Evolutionary conservation across 2,329 filamentous ascomycete species (phyloP).

Genomic region (Ascochyta pisi): DNA sequence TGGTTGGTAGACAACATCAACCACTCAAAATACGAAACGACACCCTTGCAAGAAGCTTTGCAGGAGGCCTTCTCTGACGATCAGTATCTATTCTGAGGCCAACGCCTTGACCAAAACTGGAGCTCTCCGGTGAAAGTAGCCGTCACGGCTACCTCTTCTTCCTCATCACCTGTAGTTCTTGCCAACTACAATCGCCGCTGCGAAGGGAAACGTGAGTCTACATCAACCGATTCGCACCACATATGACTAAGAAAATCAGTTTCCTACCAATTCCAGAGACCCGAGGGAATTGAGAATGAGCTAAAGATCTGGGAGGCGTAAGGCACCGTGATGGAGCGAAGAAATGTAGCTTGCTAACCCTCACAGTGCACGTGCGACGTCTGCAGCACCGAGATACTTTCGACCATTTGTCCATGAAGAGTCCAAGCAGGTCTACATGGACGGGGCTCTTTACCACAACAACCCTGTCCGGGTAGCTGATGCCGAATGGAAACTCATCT

Average conservation of each 20-base stretch:
- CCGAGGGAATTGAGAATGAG: not conserved
- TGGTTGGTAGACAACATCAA: slow-evolving; percentile 38
- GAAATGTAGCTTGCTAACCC: not conserved
- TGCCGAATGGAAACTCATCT: slow-evolving; percentile 48
- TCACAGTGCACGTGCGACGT: slow-evolving; percentile 51
- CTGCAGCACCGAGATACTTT: slow-evolving; percentile 55
- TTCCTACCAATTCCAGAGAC: not conserved
- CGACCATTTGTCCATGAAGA: slow-evolving; percentile 53
- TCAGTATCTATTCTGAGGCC: slow-evolving; percentile 43
- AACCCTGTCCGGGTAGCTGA: slow-evolving; percentile 57
- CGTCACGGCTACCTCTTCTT: slow-evolving; percentile 49
- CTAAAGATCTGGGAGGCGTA: not conserved
- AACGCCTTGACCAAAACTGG: slow-evolving; percentile 15
- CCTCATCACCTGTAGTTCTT: slow-evolving; percentile 48
- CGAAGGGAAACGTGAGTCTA: slow-evolving; percentile 48
- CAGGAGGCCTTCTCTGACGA: slow-evolving; percentile 3
- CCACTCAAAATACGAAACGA: slow-evolving; percentile 45
- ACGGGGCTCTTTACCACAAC: slow-evolving; percentile 54
- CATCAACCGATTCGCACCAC: not conserved
- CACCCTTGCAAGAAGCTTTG: slow-evolving; percentile 16
- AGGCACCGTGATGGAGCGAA: not conserved
- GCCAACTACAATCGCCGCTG: slow-evolving; percentile 54
- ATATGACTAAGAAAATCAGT: not conserved
- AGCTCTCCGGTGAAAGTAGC: slow-evolving; percentile 51
- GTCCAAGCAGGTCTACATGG: slow-evolving; percentile 53